Evolutionary conservation across 2,329 filamentous ascomycete genomes (phyloP), one percentile per base, ranked within the genome.

Genomic region (Bipolaris cookei): DNA sequence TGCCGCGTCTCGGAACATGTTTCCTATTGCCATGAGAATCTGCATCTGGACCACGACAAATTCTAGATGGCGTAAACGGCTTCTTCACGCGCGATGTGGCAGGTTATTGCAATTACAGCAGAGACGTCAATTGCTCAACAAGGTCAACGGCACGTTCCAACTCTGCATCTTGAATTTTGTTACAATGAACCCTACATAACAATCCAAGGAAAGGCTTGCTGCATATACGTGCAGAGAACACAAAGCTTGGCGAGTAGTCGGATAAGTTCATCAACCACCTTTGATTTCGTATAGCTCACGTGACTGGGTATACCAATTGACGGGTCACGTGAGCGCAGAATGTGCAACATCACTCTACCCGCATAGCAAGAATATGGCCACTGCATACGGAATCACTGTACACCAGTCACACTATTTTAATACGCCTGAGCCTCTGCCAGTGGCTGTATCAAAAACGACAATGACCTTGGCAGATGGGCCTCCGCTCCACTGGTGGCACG

Each of bases 181-280:
- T 7, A 41, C 20, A 23, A n/a, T 6, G 18, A n/a, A 7, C 3
- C 59, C 16, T 61, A 32, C 13, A 37, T 38, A 25, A 60, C 56
- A 43, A 43, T 52, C 20, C 49, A 52, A 5, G 65, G 34, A 16
- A 67, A 62, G 6, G 63, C 38, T 35, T 56, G 43, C 20, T 57
- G 18, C 0, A 64, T 3, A 10, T 28, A 3, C 8, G 2, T 28
- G 25, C 11, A 11, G 8, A 28, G 11, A n/a, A 16, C 47, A n/a
- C 56, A 23, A 59, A 45, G 10, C 52, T 47, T 51, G 61, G 54
- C 57, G 57, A 47, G 30, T 42, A 55, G 10, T 51, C 37, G 48
- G 41, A 16, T 8, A 63, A 18, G 44, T 62, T 52, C 8, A 3
- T 28, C 8, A 2, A 28, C 7, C 6, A 4, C 25, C 8, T 28